These are phyloP conservation scores for Aspergillus pseudoterreus DNA, from an alignment of 2,329 filamentous ascomycete genomes.

Conservation along the genomic window DNA sequence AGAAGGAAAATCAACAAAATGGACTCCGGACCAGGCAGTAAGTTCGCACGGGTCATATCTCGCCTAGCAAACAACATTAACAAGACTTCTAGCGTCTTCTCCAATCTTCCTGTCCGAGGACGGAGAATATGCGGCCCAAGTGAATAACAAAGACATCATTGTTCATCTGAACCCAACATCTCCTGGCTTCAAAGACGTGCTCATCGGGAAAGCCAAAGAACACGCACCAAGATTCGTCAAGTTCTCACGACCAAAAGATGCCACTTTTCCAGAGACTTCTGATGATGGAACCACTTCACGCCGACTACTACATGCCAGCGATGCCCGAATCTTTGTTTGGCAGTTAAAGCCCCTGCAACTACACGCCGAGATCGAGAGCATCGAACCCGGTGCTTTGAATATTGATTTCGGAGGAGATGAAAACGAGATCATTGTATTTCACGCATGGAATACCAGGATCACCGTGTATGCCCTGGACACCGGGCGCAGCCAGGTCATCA, in stretches of 20 bases:
- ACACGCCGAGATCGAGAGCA: constrained; percentile 38
- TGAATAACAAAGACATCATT: constrained; percentile 30
- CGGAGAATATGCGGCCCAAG: constrained; percentile 25
- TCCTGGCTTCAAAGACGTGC: constrained; percentile 28
- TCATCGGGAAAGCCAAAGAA: constrained; percentile 31
- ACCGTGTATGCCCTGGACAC: constrained; percentile 33
- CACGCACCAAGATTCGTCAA: constrained; percentile 28
- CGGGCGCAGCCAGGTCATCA: constrained; percentile 36
- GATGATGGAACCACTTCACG: constrained; percentile 16
- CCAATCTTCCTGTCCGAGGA: constrained; percentile 27
- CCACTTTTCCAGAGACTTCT: neutral
- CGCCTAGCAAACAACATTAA: neutral
- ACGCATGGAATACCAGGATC: constrained; percentile 38
- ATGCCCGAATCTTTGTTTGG: constrained; percentile 34
- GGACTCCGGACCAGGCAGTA: constrained; percentile 26
- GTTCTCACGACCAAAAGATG: constrained; percentile 19
- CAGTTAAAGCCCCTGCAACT: constrained; percentile 33
- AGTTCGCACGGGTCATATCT: constrained; percentile 1
- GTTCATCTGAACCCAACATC: constrained; percentile 28
- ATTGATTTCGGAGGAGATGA: constrained; percentile 37
- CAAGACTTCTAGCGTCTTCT: constrained; percentile 2
- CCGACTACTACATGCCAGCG: constrained; percentile 33
- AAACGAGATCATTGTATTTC: constrained; percentile 37
- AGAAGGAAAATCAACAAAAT: constrained; percentile 16
- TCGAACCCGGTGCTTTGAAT: constrained; percentile 33